Conservation (phyloP, 306 rosid species). For the Albizia julibrissin region DNA sequence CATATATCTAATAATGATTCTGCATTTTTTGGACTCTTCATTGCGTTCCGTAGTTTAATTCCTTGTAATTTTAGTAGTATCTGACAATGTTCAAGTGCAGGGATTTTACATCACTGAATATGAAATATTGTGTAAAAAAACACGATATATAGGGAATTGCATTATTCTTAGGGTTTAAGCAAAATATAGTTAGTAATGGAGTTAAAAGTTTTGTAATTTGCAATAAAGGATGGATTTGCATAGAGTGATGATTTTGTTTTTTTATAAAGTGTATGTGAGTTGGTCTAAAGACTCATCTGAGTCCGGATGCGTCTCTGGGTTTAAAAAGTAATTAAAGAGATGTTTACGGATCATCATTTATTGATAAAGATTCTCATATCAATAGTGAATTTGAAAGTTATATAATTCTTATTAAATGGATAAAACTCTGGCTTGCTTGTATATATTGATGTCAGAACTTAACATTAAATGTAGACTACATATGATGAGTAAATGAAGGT, state of each 20-base stretch:
- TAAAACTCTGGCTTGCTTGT: not conserved
- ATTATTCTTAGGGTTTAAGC: not conserved
- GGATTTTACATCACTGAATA: not conserved
- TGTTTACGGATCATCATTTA: too few species aligned
- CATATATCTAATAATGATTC: not conserved
- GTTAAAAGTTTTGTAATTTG: not conserved
- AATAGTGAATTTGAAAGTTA: too few species aligned
- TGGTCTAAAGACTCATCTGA: too few species aligned
- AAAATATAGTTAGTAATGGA: too few species aligned
- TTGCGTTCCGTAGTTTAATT: not conserved
- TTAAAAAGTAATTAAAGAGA: too few species aligned
- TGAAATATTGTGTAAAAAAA: not conserved
- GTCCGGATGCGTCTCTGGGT: too few species aligned
- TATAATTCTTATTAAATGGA: too few species aligned
- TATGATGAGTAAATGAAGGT: conserved; percentile 22
- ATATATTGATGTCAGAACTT: conserved; percentile 15
- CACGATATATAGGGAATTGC: not conserved
- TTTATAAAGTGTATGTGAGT: too few species aligned
- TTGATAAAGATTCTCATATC: too few species aligned
- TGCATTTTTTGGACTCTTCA: not conserved
- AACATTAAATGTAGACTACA: conserved; percentile 48
- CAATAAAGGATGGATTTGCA: not conserved
- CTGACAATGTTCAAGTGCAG: not conserved
- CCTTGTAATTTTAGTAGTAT: not conserved
- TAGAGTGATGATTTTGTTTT: too few species aligned